These are phyloP conservation scores for Oidiodendron maius DNA, from an alignment of 495 filamentous ascomycete genomes.

Conservation along the genomic window DNA sequence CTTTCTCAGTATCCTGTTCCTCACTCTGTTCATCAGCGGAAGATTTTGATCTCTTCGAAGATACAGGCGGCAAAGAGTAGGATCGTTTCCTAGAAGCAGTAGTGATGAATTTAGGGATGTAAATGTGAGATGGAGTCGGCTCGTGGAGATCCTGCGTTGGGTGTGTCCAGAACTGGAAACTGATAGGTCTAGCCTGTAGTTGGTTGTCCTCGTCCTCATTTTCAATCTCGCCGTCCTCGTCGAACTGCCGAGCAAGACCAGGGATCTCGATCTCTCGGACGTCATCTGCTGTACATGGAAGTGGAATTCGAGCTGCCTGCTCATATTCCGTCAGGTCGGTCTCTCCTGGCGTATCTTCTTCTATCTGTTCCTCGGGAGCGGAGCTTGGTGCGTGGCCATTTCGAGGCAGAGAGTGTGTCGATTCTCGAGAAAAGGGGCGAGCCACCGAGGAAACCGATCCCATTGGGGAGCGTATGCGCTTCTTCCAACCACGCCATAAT, in stretches of 20 bases:
- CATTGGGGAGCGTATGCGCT: slow-evolving; percentile 55
- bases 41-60: slow-evolving; percentile 5
- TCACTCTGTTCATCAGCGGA: slow-evolving; percentile 1
- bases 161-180: slow-evolving; percentile 45
- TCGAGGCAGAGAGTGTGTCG: slow-evolving; percentile 33
- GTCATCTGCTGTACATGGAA: slow-evolving; percentile 65
- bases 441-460: slow-evolving; percentile 16
- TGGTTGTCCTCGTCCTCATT: slow-evolving; percentile 25
- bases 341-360: slow-evolving; percentile 6
- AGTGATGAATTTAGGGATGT: slow-evolving; percentile 17
- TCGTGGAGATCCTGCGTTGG: slow-evolving; percentile 18
- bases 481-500: slow-evolving; percentile 94
- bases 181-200: slow-evolving; percentile 48
- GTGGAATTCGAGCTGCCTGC: slow-evolving; percentile 45
- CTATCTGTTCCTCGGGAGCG: slow-evolving; percentile 16
- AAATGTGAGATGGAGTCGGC: slow-evolving; percentile 26
- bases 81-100: slow-evolving; percentile 42
- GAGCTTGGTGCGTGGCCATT: slow-evolving; percentile 36
- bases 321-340: slow-evolving; percentile 30
- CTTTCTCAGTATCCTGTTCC: not conserved
- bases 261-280: slow-evolving; percentile 70
- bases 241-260: slow-evolving; percentile 50
- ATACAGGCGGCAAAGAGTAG: slow-evolving; percentile 44
- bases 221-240: slow-evolving; percentile 48
- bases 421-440: slow-evolving; percentile 31